Percentiles rank a stretch among this genome's conserved stretches.
Conservation (phyloP, 495 filamentous ascomycete species). For the Penicillium cosmopolitanum region DNA sequence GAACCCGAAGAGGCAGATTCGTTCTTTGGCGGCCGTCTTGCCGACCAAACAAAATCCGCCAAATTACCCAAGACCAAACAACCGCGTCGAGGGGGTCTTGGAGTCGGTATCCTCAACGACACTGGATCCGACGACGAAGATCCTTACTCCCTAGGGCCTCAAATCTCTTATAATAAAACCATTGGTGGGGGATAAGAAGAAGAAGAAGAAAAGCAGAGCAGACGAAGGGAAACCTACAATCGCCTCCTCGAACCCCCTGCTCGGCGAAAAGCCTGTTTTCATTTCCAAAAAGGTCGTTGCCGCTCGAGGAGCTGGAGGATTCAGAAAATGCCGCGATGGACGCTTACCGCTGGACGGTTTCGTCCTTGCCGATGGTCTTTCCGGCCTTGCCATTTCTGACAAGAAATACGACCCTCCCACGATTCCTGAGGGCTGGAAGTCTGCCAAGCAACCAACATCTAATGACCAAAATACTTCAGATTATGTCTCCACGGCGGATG, state of each 20-base stretch:
- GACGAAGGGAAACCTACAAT: slow-evolving; percentile 39
- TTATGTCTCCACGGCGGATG: slow-evolving; percentile 73
- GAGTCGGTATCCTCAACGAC: slow-evolving; percentile 90
- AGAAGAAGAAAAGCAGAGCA: slow-evolving; percentile 62
- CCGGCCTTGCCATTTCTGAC: slow-evolving; percentile 54
- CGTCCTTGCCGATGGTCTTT: slow-evolving; percentile 67
- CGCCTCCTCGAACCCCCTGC: slow-evolving; percentile 61
- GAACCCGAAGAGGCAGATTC: slow-evolving; percentile 52
- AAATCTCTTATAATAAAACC: slow-evolving; percentile 84
- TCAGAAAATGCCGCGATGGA: slow-evolving; percentile 87
- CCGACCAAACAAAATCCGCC: slow-evolving; percentile 27
- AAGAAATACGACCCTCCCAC: slow-evolving; percentile 73
- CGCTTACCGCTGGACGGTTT: slow-evolving; percentile 86
- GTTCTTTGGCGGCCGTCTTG: slow-evolving; percentile 46
- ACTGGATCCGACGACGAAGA: slow-evolving; percentile 98
- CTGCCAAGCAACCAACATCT: slow-evolving; percentile 55
- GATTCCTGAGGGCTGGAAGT: slow-evolving; percentile 78
- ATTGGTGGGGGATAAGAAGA: slow-evolving; percentile 88
- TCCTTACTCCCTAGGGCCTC: slow-evolving; percentile 87
- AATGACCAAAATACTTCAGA: slow-evolving; percentile 33
- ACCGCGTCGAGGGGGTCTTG: slow-evolving; percentile 68
- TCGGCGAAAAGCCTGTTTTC: slow-evolving; percentile 73
- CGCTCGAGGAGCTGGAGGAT: slow-evolving; percentile 56
- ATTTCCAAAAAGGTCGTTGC: slow-evolving; percentile 72
- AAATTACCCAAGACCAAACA: slow-evolving; percentile 52